Conservation (phyloP, 345 rosid species). For the Chamaenerion angustifolium region DNA sequence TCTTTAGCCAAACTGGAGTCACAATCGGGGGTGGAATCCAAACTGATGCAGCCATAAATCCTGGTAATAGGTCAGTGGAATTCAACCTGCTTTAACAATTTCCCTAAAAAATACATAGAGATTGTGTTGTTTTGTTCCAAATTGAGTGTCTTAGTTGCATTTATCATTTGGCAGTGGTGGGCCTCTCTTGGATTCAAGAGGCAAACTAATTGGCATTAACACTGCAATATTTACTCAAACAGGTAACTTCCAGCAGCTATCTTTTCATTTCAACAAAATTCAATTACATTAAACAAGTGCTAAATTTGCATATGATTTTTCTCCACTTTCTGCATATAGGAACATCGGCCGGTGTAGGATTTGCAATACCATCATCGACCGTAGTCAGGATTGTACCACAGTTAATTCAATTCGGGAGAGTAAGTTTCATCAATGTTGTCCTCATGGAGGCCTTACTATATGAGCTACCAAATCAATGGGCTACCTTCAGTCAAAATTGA, state of each 20-base stretch:
- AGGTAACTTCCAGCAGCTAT: constrained; percentile 20
- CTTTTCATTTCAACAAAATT: neutral
- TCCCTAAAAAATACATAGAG: neutral
- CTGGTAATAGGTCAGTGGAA: constrained; percentile 67
- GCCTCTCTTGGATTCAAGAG: constrained; percentile 83
- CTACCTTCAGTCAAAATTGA: too few relatives aligned
- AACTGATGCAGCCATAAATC: constrained; percentile 98
- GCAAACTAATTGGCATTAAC: constrained; percentile 81
- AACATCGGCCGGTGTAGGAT: constrained; percentile 92
- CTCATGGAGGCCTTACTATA: neutral
- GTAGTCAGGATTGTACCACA: constrained; percentile 87
- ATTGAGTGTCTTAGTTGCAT: neutral
- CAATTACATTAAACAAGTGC: neutral
- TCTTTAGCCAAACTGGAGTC: constrained; percentile 82
- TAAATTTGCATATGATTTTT: neutral
- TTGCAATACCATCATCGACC: constrained; percentile 90
- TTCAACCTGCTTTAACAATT: neutral
- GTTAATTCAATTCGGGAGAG: constrained; percentile 72
- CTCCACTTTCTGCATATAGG: constrained; percentile 30
- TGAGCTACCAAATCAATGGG: too few relatives aligned
- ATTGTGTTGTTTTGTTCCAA: neutral
- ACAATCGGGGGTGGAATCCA: constrained; percentile 93
- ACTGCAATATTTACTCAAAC: constrained; percentile 90
- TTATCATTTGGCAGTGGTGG: constrained; percentile 59
- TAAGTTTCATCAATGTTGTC: constrained; percentile 17